Evolutionary conservation across 2,329 filamentous ascomycete species (phyloP).

Genomic region (Macrophomina phaseolina): DNA sequence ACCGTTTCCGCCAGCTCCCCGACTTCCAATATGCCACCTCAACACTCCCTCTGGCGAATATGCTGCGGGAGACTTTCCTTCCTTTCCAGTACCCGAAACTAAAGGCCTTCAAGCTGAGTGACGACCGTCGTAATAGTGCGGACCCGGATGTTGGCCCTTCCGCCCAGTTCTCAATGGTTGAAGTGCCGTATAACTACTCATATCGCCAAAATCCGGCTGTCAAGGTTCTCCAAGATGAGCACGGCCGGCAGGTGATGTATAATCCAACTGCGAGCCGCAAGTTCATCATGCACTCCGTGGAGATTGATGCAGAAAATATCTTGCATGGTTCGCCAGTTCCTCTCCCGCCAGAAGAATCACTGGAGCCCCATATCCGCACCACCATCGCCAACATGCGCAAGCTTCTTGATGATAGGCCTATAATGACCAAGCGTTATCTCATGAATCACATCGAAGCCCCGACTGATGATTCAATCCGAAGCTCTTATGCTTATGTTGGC

Average conservation of each 20-base stretch:
- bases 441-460: constrained; percentile 70
- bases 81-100: constrained; percentile 68
- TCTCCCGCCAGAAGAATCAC: constrained; percentile 55
- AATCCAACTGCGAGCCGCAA: constrained; percentile 55
- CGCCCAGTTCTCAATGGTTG: constrained; percentile 76
- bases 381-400: constrained; percentile 68
- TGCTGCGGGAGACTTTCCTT: constrained; percentile 73
- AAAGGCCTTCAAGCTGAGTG: constrained; percentile 64
- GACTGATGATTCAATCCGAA: constrained; percentile 65
- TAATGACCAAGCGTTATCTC: constrained; percentile 85
- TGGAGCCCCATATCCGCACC: constrained; percentile 64
- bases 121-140: constrained; percentile 58
- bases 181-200: constrained; percentile 73
- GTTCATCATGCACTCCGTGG: constrained; percentile 63
- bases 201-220: constrained; percentile 88
- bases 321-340: constrained; percentile 66
- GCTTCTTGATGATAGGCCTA: constrained; percentile 74
- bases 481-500: constrained; percentile 80
- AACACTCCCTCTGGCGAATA: constrained; percentile 70
- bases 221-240: constrained; percentile 62
- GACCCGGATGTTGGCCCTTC: constrained; percentile 77
- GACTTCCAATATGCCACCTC: constrained; percentile 84
- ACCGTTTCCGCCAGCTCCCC: constrained; percentile 83
- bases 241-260: constrained; percentile 48
- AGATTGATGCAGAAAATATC: constrained; percentile 66